Evolutionary conservation across 2,329 filamentous ascomycete species (phyloP).

Genomic region (Aspergillus fructus): DNA sequence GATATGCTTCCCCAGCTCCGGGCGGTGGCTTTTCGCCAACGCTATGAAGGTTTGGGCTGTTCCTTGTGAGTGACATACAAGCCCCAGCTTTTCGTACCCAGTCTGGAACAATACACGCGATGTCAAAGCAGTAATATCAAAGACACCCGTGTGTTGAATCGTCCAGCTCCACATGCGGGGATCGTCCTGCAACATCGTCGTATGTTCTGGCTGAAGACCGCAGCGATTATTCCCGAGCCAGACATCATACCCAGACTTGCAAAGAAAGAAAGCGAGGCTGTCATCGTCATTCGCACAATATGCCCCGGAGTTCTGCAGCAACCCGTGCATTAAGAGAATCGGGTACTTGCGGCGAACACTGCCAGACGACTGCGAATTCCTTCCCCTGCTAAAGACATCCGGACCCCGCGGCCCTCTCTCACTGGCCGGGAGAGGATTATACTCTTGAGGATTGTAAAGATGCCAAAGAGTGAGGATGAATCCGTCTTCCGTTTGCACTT

Average conservation of each 20-base stretch:
- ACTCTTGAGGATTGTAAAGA: slow-evolving; percentile 78
- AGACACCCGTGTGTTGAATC: slow-evolving; percentile 87
- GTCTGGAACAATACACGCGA: slow-evolving; percentile 80
- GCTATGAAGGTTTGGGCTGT: slow-evolving; percentile 87
- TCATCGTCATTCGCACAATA: slow-evolving; percentile 90
- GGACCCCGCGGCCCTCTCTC: slow-evolving; percentile 54
- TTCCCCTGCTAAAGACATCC: slow-evolving; percentile 58
- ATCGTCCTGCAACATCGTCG: slow-evolving; percentile 67
- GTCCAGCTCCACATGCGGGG: slow-evolving; percentile 98
- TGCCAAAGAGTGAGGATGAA: slow-evolving; percentile 90
- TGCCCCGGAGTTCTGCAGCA: slow-evolving; percentile 83
- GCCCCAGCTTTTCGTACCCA: slow-evolving; percentile 75
- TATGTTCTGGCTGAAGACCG: slow-evolving; percentile 77
- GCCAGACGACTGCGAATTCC: slow-evolving; percentile 23
- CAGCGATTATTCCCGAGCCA: slow-evolving; percentile 95
- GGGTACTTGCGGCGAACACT: slow-evolving; percentile 58
- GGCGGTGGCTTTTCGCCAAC: slow-evolving; percentile 83
- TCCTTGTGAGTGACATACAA: slow-evolving; percentile 87
- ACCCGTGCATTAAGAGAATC: slow-evolving; percentile 80
- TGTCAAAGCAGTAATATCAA: slow-evolving; percentile 79
- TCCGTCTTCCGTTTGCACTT: slow-evolving; percentile 90
- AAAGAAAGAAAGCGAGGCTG: slow-evolving; percentile 86
- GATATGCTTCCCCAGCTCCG: slow-evolving; percentile 76
- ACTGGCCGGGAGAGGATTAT: slow-evolving; percentile 54
- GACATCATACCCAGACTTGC: slow-evolving; percentile 89